Conservation (phyloP, 164 flowering plant species). For the Sextonia rubra region DNA sequence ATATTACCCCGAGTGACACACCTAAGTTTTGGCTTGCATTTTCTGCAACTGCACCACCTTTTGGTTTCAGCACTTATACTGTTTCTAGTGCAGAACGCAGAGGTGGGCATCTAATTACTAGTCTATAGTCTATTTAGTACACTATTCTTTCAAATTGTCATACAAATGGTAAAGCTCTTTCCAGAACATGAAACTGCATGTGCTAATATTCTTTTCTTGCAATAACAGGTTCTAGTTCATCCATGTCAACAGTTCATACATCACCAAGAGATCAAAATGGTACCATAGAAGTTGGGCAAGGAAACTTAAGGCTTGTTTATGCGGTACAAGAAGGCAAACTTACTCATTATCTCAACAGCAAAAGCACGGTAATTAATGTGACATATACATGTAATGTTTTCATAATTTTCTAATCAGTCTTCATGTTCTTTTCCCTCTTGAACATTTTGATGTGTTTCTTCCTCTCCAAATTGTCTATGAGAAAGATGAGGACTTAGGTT, state of each 20-base stretch:
- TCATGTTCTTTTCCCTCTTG: no score
- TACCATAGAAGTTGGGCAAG: slow-evolving; percentile 74
- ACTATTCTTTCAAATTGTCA: not conserved
- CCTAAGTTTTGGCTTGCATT: slow-evolving; percentile 84
- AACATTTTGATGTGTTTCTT: not conserved
- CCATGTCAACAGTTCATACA: slow-evolving; percentile 31
- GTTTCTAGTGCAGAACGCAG: slow-evolving; percentile 41
- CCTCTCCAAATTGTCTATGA: not conserved
- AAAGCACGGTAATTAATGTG: slow-evolving; percentile 43
- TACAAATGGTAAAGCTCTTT: not conserved
- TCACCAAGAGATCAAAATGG: slow-evolving; percentile 27
- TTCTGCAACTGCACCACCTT: slow-evolving; percentile 73
- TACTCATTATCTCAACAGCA: slow-evolving; percentile 48
- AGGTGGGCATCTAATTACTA: slow-evolving; percentile 31
- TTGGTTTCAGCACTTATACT: slow-evolving; percentile 80
- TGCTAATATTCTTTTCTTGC: not conserved
- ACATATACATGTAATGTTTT: not conserved
- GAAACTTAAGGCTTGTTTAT: slow-evolving; percentile 63
- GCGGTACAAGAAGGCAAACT: slow-evolving; percentile 58
- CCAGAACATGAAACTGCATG: not conserved
- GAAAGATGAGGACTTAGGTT: not conserved
- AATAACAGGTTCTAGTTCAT: slow-evolving; percentile 47
- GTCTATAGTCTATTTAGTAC: not conserved
- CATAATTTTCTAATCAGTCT: no score
- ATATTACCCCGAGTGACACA: slow-evolving; percentile 33